Conservation (phyloP, 306 rosid genomes). For the Quercus glauca region DNA sequence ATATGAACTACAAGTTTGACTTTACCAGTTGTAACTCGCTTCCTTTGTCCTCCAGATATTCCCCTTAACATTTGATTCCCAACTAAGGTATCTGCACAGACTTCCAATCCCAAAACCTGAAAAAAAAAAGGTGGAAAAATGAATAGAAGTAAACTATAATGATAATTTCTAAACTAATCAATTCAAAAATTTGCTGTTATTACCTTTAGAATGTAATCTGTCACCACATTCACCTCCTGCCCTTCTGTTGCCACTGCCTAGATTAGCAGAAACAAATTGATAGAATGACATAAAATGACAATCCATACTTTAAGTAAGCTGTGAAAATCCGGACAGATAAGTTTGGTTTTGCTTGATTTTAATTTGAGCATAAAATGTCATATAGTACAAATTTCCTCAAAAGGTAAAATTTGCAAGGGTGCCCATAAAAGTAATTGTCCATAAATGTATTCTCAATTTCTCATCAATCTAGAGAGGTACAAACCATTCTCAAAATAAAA, state of each 20-base stretch:
- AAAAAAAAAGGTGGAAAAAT: not conserved
- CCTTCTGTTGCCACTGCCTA: slow-evolving; percentile 47
- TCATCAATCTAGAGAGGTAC: no score
- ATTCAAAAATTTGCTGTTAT: not conserved
- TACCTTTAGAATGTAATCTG: slow-evolving; percentile 79
- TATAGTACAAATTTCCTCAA: no score
- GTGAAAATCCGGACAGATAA: not conserved
- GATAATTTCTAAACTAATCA: not conserved
- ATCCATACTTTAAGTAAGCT: not conserved
- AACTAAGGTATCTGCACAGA: slow-evolving; percentile 76
- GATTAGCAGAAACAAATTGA: not conserved
- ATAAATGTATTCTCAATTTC: no score
- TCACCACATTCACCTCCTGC: slow-evolving; percentile 51
- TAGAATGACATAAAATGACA: not conserved
- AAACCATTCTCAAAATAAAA: no score
- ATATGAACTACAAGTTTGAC: not conserved
- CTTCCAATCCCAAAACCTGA: slow-evolving; percentile 80
- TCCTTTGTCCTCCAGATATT: slow-evolving; percentile 87
- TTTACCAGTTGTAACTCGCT: slow-evolving; percentile 68
- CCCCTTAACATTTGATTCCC: slow-evolving; percentile 82
- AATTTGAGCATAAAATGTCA: not conserved
- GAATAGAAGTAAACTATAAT: not conserved
- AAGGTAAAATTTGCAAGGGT: no score
- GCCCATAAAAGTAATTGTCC: no score
- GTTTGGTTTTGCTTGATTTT: not conserved